Base-by-base conservation (phyloP, 352 stramenopile genomes). In the Phytophthora niederhauseri region DNA sequence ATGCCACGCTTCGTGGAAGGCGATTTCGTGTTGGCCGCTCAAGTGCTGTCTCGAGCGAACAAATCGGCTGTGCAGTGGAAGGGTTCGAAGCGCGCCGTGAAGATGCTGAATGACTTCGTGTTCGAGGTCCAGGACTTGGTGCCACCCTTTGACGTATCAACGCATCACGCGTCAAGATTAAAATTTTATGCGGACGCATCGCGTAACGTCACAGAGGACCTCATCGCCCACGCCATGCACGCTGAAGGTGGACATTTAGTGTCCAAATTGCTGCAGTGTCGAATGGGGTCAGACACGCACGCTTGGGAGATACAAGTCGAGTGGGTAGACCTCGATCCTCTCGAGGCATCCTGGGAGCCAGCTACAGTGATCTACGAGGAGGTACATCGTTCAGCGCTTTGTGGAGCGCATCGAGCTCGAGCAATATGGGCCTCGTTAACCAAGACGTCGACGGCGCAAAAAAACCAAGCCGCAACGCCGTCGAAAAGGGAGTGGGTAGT, bases 41-140 rank as follows among this genome's bases (percentile, higher is more conserved):
- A 45, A 9, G 54, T 60, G 1, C 4, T 41, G 1, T 20, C 31
- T 15, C 15, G 22, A 0, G 20, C 31, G 0, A 69, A 64, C 12
- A 69, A 69, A n/a, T 12, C 59, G 1, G 54, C 54, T 0, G 14
- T 69, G 0, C 8, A 55, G 3, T 69, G 62, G 55, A 17, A 49
- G 6, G 62, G 62, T 0, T 46, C 48, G 0, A 43, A 51, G 46
- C 45, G 62, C 0, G 20, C 60, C 3, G 31, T 64, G n/a, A 31
- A 34, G 1, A 11, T 28, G 2, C 5, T 62, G 4, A 62, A 0
- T 5, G 61, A 68, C 14, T 45, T 51, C 17, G 31, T 51, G 20
- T 70, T 61, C 38, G 34, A 64, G 17, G 55, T 64, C 17, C 36
- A 60, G 36, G 50, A 68, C 17, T 14, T 68, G n/a, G 45, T 20